Base-by-base conservation (phyloP, 352 stramenopile genomes). In the Phytophthora tubulina region DNA sequence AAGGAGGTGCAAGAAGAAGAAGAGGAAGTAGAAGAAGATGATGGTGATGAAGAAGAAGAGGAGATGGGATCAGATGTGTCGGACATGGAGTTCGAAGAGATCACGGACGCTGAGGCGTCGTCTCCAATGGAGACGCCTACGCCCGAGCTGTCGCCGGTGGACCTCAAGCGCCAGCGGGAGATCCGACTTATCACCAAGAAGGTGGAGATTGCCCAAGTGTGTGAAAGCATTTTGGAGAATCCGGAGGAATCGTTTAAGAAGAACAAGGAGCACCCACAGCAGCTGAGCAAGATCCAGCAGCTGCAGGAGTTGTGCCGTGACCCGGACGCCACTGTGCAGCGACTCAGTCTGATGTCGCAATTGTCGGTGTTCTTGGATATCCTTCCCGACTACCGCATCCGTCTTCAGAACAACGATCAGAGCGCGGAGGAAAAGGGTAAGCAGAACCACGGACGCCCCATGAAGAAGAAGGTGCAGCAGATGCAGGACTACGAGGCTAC, bases 311-410 rank as follows among this genome's bases (percentile, higher is more conserved):
- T 96, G 32, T 92, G 79, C 41, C 76, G 76, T 17, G 91, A 97
- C 50, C 76, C 84, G 9, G 91, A 97, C 63, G 52, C 75, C 17
- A 93, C 84, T 2, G 81, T 97, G 49, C 82, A 87, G 65, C 93
- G 94, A 55, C 82, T 99, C 7, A 96, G 88, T 21, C 79, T 99
- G 69, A 80, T 99, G 49, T 99, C 95, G 7, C 79, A 98, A 51
- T 75, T 98, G 14, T 97, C 96, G 1, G 93, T 99, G 35, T 99
- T 99, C 60, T 82, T 98, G 44, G 97, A 99, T 59, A 97, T 99
- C 35, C 55, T 99, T 35, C 97, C 97, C 0, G 88, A 94, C 63
- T 99, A 99, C 81, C 89, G 96, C 55, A 98, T 99, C 54, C 93
- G 96, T 63, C 66, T 92, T 27, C 85, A 94, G 35, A 96, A 85